A percentile compares a stretch with the other conserved stretches of the same genome.
These are phyloP conservation scores for Eragrostis curvula DNA, from an alignment of 176 grass and related monocot genomes.

Conservation along the genomic window DNA sequence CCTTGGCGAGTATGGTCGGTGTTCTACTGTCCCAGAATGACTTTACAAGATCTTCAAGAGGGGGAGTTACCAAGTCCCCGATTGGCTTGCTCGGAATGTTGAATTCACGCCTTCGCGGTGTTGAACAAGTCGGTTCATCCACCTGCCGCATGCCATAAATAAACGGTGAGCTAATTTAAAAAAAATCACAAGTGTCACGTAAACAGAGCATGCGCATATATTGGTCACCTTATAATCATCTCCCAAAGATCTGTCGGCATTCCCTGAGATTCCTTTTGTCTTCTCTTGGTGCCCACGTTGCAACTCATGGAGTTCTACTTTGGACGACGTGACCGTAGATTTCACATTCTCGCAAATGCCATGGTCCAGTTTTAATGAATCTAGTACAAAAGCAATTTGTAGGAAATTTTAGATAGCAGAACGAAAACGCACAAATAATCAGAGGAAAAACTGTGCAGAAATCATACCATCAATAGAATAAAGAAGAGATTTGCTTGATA, in stretches of 20 bases:
- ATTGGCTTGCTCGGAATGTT: slow-evolving; percentile 62
- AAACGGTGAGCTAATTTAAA: neutral
- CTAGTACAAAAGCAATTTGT: slow-evolving; percentile 21
- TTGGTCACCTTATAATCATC: slow-evolving; percentile 67
- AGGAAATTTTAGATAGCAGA: neutral
- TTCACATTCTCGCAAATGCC: slow-evolving; percentile 50
- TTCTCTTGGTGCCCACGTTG: slow-evolving; percentile 55
- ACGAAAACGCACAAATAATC: neutral
- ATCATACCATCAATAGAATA: slow-evolving; percentile 65
- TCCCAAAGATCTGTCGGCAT: slow-evolving; percentile 50
- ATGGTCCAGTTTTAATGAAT: slow-evolving; percentile 53
- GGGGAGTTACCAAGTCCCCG: slow-evolving; percentile 52
- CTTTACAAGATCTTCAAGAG: slow-evolving; percentile 67
- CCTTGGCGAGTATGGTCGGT: slow-evolving; percentile 42
- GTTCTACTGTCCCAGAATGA: slow-evolving; percentile 61
- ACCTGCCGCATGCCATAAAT: slow-evolving; percentile 39
- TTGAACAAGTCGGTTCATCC: slow-evolving; percentile 75
- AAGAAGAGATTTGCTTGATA: slow-evolving; percentile 53
- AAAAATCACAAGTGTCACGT: neutral
- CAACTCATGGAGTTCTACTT: slow-evolving; percentile 52
- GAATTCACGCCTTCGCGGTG: slow-evolving; percentile 50
- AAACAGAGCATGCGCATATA: neutral
- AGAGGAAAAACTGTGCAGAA: neutral
- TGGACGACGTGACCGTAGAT: slow-evolving; percentile 36
- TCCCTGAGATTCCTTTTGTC: slow-evolving; percentile 53